Evolutionary conservation across 257 asterid genomes (phyloP), one percentile per base, ranked within the genome.

Genomic region (Solanum corneliomulleri): DNA sequence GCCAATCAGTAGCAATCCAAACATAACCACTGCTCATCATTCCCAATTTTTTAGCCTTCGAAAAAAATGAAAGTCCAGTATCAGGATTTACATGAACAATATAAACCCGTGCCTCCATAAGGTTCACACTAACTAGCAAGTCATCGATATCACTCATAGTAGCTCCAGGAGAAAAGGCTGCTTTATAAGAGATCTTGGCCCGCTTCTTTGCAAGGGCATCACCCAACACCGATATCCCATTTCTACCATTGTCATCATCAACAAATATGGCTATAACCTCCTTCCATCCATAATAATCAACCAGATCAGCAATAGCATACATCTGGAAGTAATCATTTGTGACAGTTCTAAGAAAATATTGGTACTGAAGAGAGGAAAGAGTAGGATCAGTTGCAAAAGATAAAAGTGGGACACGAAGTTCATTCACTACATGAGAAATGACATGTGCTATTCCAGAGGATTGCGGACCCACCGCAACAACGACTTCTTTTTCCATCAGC

Each of bases 1-100:
- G 98, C 98, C 98, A 95, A 91, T 95, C 94, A 1, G 97, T 94
- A 20, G 98, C 91, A 88, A 96, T 94, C 98, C 98, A 96, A 20
- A 94, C 98, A 87, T 94, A 95, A 87, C 94, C 94, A 9, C 82
- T 89, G 62, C 62, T 78, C 97, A 92, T 92, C 99, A 96, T 96
- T 68, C 94, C 96, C 52, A 94, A 92, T 39, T 85, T 85, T n/a
- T 89, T 91, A 12, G 98, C 99, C 7, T 84, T 91, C 1, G 94
- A 87, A 78, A 96, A 96, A 35, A 95, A 86, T 13, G 84, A 86
- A 13, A 93, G 88, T 33, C 97, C 98, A 11, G 95, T 91, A 89
- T 92, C 97, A 1, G 97, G 97, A 90, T 91, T 92, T 41, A 93
- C 95, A 77, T 94, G 98, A 35, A 96, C 94, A 66, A 96, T 95